Conservation (phyloP, 2,329 filamentous ascomycete species). For the Hypoxylon sp. region DNA sequence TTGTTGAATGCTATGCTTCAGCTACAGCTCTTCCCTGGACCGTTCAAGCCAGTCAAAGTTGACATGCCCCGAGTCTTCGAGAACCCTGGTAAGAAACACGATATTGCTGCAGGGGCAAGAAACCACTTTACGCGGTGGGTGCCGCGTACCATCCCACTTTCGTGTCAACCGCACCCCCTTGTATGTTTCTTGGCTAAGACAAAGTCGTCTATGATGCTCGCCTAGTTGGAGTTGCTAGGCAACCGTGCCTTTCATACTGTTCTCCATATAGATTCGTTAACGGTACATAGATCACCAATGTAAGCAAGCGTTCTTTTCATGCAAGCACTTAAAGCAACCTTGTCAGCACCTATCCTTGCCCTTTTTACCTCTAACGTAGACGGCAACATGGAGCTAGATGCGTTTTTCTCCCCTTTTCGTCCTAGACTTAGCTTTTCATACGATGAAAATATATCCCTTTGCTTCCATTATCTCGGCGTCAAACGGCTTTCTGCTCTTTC, state of each 20-base stretch:
- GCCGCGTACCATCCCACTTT: conserved; percentile 55
- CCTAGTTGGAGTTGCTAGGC: conserved; percentile 55
- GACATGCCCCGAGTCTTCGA: conserved; percentile 13
- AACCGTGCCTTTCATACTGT: conserved; percentile 51
- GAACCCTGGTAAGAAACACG: conserved; percentile 17
- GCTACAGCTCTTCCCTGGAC: conserved; percentile 4
- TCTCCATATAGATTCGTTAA: conserved; percentile 38
- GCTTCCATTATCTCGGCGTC: conserved; percentile 47
- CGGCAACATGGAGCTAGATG: conserved; percentile 33
- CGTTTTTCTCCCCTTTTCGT: conserved; percentile 44
- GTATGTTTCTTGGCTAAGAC: conserved; percentile 47
- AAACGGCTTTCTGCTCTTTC: conserved; percentile 43
- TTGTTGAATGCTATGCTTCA: conserved; percentile 5
- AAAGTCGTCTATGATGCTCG: conserved; percentile 43
- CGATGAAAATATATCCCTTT: conserved; percentile 43
- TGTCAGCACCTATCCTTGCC: conserved; percentile 43
- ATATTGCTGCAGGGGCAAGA: conserved; percentile 49
- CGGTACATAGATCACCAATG: conserved; percentile 41
- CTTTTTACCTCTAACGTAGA: conserved; percentile 39
- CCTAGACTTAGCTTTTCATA: conserved; percentile 39
- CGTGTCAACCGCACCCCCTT: conserved; percentile 45
- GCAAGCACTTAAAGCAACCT: conserved; percentile 56
- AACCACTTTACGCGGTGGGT: conserved; percentile 59
- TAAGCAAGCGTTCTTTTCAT: conserved; percentile 51
- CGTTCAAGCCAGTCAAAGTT: conserved; percentile 21